A percentile compares a stretch with the other conserved stretches of the same genome.
phyloP scores from a whole-genome alignment of 768 basidiomycete genomes.

The Macrolepiota dolichaula region DNA sequence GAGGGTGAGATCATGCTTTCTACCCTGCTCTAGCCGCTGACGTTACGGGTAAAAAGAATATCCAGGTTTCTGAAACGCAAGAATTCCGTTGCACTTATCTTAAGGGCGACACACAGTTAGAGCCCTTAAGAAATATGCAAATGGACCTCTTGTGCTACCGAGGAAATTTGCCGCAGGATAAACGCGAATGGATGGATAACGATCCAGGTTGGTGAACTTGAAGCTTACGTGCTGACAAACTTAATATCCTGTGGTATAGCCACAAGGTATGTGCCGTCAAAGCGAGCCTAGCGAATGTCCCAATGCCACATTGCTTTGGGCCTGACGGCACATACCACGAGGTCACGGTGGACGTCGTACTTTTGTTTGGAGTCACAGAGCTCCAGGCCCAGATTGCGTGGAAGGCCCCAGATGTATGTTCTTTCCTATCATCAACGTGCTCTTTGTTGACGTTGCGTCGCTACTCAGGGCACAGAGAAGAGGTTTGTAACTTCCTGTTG shows the following conservation, averaged over 20 bases:
- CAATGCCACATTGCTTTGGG: conserved; percentile 14
- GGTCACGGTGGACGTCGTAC: conserved; percentile 38
- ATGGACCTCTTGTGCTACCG: conserved; percentile 1
- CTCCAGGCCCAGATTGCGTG: conserved; percentile 50
- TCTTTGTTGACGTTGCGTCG: neutral
- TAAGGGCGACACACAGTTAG: neutral
- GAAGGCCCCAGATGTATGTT: conserved; percentile 38
- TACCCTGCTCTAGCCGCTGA: neutral
- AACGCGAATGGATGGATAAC: conserved; percentile 2
- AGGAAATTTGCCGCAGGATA: neutral
- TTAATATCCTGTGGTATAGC: neutral
- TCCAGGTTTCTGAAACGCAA: conserved; percentile 39
- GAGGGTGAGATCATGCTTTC: conserved; percentile 26
- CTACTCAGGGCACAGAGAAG: conserved; percentile 30
- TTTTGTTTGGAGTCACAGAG: conserved; percentile 53
- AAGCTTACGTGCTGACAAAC: neutral
- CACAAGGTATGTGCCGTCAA: neutral
- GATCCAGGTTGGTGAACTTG: conserved; percentile 10
- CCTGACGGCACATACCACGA: conserved; percentile 23
- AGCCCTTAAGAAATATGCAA: neutral
- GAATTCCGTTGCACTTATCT: conserved; percentile 27
- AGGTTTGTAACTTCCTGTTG: conserved; percentile 20
- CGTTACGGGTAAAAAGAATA: conserved; percentile 29
- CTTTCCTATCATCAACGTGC: neutral
- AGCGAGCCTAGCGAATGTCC: conserved; percentile 23